Evolutionary conservation across 495 filamentous ascomycete genomes (phyloP).

Genomic region (Penicillium bialowiezense): DNA sequence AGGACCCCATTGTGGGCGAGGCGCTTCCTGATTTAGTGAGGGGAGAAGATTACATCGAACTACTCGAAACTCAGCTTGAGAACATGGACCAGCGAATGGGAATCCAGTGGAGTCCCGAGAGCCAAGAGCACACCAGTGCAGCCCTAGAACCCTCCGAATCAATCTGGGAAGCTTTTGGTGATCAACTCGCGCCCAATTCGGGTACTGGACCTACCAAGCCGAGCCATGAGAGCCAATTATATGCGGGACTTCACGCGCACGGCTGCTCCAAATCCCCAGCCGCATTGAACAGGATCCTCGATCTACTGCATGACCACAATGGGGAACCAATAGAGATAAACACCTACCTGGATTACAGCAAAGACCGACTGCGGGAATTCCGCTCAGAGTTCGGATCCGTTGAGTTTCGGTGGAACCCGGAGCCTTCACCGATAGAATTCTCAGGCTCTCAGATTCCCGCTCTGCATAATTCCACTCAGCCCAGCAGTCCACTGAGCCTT

Average conservation of each 20-base stretch:
- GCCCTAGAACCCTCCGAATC: constrained; percentile 12
- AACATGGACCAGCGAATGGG: constrained; percentile 32
- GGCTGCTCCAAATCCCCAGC: constrained; percentile 32
- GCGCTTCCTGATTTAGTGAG: constrained; percentile 22
- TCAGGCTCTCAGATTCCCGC: constrained; percentile 11
- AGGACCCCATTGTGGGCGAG: constrained; percentile 13
- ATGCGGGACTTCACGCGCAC: constrained; percentile 24
- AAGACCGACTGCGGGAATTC: background rate
- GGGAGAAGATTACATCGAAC: constrained; percentile 13
- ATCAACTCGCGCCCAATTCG: constrained; percentile 26
- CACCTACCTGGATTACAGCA: constrained; percentile 10
- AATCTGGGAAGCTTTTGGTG: constrained; percentile 11
- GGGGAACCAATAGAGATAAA: constrained; percentile 12
- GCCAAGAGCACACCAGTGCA: constrained; percentile 13
- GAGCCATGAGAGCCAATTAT: constrained; percentile 25
- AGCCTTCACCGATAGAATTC: constrained; percentile 32
- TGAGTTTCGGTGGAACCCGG: constrained; percentile 32
- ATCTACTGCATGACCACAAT: constrained; percentile 35
- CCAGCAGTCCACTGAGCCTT: constrained; percentile 20
- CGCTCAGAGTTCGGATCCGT: background rate
- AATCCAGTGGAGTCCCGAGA: constrained; percentile 20
- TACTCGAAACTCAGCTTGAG: constrained; percentile 25
- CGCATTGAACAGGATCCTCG: constrained; percentile 23
- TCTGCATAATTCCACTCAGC: constrained; percentile 4
- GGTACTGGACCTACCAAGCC: constrained; percentile 28